Evolutionary conservation across 2,329 filamentous ascomycete genomes (phyloP).

Genomic region (Colletotrichum sp.): DNA sequence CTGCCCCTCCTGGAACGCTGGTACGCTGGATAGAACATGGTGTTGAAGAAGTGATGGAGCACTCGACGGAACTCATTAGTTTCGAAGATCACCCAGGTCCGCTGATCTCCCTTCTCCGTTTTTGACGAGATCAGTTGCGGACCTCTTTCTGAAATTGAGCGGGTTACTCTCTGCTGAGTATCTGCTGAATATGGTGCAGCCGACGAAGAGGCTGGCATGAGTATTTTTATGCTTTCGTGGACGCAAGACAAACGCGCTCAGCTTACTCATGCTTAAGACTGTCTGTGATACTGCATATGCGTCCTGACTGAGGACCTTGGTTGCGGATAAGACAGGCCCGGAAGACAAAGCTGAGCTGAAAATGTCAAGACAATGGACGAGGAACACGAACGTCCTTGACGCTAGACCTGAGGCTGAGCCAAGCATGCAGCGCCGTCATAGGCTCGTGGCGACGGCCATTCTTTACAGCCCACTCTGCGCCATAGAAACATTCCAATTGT

Average conservation of each 20-base stretch:
- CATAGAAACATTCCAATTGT: background rate
- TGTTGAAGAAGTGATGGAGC: background rate
- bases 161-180: background rate
- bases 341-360: background rate
- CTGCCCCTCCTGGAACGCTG: background rate
- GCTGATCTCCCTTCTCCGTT: conserved; percentile 6
- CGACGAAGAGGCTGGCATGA: background rate
- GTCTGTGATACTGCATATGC: background rate
- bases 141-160: background rate
- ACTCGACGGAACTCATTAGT: background rate
- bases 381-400: background rate
- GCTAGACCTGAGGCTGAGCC: conserved; percentile 5
- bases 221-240: background rate
- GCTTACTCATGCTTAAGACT: background rate
- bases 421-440: background rate
- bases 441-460: conserved; percentile 3
- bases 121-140: background rate
- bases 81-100: background rate
- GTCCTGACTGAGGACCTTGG: background rate
- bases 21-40: background rate
- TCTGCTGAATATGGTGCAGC: background rate
- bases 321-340: background rate
- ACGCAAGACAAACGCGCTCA: background rate
- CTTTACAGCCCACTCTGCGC: background rate
- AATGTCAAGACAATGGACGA: background rate